phyloP scores from a whole-genome alignment of 2,329 filamentous ascomycete genomes.

The Incumbomyces lentus region DNA sequence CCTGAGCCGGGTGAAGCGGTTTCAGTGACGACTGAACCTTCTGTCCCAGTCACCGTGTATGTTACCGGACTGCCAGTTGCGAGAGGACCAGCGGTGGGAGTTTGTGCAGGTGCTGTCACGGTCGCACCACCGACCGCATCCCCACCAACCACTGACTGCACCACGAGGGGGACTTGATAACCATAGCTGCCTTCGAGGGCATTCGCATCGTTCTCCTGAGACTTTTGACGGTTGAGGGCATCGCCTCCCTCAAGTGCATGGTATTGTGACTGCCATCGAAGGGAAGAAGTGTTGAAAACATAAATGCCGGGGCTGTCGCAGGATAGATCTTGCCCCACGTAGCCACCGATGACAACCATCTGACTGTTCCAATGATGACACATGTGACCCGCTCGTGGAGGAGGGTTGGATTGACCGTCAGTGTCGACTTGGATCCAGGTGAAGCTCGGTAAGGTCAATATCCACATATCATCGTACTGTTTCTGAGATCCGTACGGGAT shows the following conservation, averaged over 20 bases:
- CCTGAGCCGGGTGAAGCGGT: slow-evolving; percentile 33
- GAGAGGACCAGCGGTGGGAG: slow-evolving; percentile 57
- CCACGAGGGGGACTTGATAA: slow-evolving; percentile 58
- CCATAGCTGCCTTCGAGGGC: slow-evolving; percentile 51
- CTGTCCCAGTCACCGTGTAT: slow-evolving; percentile 50
- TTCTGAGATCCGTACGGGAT: slow-evolving; percentile 48
- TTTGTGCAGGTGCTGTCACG: slow-evolving; percentile 50
- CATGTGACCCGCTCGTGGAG: slow-evolving; percentile 60
- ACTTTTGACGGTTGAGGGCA: slow-evolving; percentile 40
- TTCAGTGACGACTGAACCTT: slow-evolving; percentile 32
- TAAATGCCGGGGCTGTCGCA: slow-evolving; percentile 63
- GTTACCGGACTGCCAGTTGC: slow-evolving; percentile 59
- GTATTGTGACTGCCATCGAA: slow-evolving; percentile 61
- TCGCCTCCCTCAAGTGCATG: slow-evolving; percentile 47
- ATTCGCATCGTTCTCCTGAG: slow-evolving; percentile 42
- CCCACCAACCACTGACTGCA: slow-evolving; percentile 60
- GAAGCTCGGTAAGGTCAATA: slow-evolving; percentile 68
- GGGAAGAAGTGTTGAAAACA: slow-evolving; percentile 63
- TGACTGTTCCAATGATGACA: slow-evolving; percentile 72
- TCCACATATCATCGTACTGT: slow-evolving; percentile 66
- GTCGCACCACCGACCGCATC: slow-evolving; percentile 58
- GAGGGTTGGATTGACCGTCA: slow-evolving; percentile 36
- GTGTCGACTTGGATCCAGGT: slow-evolving; percentile 62
- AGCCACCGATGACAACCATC: slow-evolving; percentile 69
- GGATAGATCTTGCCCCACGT: slow-evolving; percentile 47